phyloP scores from a whole-genome alignment of 2,329 filamentous ascomycete species.

The Xylariaceae sp. region DNA sequence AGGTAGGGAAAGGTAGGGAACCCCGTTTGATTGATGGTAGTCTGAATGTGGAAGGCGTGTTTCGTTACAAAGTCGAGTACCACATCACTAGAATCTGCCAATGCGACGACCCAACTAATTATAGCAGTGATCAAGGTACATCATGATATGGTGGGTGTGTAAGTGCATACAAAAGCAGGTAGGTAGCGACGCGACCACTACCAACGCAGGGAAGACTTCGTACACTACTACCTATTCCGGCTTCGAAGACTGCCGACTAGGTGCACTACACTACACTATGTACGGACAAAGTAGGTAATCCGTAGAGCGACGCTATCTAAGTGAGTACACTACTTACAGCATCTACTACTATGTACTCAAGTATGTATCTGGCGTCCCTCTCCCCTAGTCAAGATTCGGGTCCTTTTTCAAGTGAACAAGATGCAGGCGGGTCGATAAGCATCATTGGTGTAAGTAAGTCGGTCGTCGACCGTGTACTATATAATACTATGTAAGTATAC shows the following conservation, averaged over 20 bases:
- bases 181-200: too few species aligned
- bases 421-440: too few species aligned
- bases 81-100: neutral
- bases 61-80: neutral
- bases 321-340: neutral
- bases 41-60: slow-evolving; percentile 17
- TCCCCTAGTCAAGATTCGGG: too few species aligned
- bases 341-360: too few species aligned
- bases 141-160: neutral
- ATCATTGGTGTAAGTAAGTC: too few species aligned
- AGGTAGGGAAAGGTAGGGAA: neutral
- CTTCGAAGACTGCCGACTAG: too few species aligned
- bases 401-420: too few species aligned
- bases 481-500: neutral
- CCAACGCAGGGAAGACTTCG: too few species aligned
- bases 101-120: neutral
- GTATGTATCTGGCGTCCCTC: too few species aligned
- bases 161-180: too few species aligned
- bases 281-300: neutral
- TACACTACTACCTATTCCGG: too few species aligned
- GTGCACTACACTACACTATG: neutral
- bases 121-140: neutral
- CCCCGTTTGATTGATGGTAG: neutral
- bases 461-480: neutral
- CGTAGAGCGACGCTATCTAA: too few species aligned